Base-by-base conservation (phyloP, 495 filamentous ascomycete species). In the Aspergillus campestris region DNA sequence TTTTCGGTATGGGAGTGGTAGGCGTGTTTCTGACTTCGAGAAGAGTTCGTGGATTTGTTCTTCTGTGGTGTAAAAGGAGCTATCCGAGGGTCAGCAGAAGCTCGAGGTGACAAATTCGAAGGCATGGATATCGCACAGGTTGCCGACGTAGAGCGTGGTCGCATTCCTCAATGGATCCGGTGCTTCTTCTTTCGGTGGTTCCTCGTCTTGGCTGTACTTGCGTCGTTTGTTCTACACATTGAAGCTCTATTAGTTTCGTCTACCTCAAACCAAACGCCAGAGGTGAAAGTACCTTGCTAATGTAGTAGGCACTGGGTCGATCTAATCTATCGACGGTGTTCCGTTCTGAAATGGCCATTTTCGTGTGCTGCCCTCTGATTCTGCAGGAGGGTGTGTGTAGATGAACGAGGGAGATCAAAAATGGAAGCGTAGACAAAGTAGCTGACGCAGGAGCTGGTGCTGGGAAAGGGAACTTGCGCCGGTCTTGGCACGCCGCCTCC, bases 41-140 rank as follows among this genome's bases (percentile, higher is more conserved):
- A 97, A 97, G 8, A 97, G 83, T 62, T 95, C 94, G 59, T 97
- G 91, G 44, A 98, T 95, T 60, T 98, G 92, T 70, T 98, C 92
- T 62, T 98, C 92, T 36, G 92, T 98, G 8, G 92, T 98, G 73
- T 95, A 98, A 69, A 98, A 98, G n/a, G 92, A 98, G 48, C 90
- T 96, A 49, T 12, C 18, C 18, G 18, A 12, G 33, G 13, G 51
- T 77, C 39, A 78, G 70, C 54, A 38, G 36, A 4, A 32, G 33
- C 18, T 13, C 11, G 6, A 36, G 8, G 18, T 31, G 8, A 11
- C 12, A 13, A 36, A 38, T 31, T 29, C 11, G 15, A 34, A 8
- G 31, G 8, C 18, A 13, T 10, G 2, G 31, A 24, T 29, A 46
- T 70, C 87, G 52, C 74, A 94, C 88, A 98, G 73, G 62, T 98